phyloP scores from a whole-genome alignment of 768 basidiomycete species.

The Boletus sp. region DNA sequence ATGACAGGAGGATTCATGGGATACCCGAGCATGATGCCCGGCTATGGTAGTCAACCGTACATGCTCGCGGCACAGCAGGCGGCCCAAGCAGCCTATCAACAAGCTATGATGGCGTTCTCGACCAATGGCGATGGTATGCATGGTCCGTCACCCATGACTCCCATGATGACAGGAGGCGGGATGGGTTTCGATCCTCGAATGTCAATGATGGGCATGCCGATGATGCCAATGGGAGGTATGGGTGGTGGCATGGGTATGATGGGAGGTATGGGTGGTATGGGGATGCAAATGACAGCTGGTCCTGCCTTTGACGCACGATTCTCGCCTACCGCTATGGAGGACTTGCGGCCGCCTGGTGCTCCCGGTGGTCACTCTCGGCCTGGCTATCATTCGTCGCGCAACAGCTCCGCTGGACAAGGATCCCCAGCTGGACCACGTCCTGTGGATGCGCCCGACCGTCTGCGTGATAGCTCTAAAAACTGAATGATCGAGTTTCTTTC shows the following conservation, averaged over 20 bases:
- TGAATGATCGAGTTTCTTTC: conserved; percentile 7
- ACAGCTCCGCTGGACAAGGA: conserved; percentile 50
- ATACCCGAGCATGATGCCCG: conserved; percentile 39
- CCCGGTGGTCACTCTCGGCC: conserved; percentile 27
- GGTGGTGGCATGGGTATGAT: conserved; percentile 42
- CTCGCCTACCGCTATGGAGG: conserved; percentile 36
- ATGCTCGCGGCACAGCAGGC: conserved; percentile 86
- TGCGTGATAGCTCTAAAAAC: conserved; percentile 26
- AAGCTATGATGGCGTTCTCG: conserved; percentile 83
- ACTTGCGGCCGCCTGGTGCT: conserved; percentile 28
- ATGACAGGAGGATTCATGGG: conserved; percentile 51
- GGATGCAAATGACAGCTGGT: conserved; percentile 62
- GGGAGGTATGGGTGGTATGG: conserved; percentile 39
- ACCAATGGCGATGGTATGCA: conserved; percentile 59
- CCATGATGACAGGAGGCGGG: conserved; percentile 55
- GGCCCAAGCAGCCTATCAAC: conserved; percentile 79
- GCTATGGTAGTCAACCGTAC: conserved; percentile 62
- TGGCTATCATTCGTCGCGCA: conserved; percentile 40
- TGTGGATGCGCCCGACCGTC: conserved; percentile 26
- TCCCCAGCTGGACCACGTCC: conserved; percentile 45
- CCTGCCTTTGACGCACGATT: conserved; percentile 58
- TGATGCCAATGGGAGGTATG: conserved; percentile 48
- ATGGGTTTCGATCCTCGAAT: conserved; percentile 70
- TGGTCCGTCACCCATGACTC: conserved; percentile 40
- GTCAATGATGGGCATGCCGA: conserved; percentile 78